phyloP scores from a whole-genome alignment of 148 eudicot species.

The Vaccinium corymbosum region DNA sequence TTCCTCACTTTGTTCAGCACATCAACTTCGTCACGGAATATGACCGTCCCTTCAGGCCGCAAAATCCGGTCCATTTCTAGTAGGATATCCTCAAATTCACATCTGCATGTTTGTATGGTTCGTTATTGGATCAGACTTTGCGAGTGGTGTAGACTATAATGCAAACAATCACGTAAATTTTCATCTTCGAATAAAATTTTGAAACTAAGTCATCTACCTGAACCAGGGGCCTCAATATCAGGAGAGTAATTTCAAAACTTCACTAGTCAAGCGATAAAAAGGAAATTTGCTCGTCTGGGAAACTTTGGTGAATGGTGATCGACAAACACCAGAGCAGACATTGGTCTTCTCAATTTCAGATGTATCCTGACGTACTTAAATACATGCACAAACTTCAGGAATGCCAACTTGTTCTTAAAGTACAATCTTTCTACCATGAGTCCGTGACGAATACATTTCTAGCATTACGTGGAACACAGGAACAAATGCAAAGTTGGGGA shows the following conservation, averaged over 20 bases:
- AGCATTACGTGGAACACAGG: background rate
- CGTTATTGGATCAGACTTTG: background rate
- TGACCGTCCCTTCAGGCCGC: conserved; percentile 76
- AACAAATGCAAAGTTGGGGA: background rate
- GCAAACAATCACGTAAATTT: background rate
- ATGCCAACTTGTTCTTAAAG: background rate
- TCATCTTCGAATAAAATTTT: background rate
- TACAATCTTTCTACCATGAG: background rate
- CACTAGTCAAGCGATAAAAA: background rate
- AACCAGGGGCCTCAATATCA: background rate
- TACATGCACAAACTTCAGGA: background rate
- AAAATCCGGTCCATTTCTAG: conserved; percentile 84
- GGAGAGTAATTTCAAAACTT: background rate
- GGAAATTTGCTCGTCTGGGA: background rate
- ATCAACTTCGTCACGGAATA: conserved; percentile 70
- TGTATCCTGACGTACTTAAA: background rate
- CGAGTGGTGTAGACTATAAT: background rate
- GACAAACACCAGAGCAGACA: background rate
- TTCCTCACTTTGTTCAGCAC: conserved; percentile 62
- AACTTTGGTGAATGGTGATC: background rate
- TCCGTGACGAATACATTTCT: background rate
- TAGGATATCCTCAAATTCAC: conserved; percentile 64
- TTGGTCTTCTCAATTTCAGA: background rate
- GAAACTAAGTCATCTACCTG: background rate
- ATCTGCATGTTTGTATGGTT: conserved; percentile 33